Evolutionary conservation across 306 rosid species (phyloP).

Genomic region (Dalbergia oliveri): DNA sequence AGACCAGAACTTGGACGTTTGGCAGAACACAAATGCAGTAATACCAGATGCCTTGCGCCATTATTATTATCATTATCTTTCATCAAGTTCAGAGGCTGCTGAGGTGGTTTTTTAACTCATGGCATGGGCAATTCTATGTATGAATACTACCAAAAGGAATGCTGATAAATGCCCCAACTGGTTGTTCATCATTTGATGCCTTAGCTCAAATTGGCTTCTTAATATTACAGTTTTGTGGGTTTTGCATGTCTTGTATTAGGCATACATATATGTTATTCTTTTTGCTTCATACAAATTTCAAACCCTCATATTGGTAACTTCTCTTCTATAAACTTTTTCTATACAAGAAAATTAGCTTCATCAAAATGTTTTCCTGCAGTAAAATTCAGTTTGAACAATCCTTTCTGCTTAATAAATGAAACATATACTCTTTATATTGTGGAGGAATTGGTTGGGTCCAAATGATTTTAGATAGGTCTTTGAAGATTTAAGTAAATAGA

Average conservation of each 20-base stretch:
- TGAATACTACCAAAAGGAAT: too few species aligned
- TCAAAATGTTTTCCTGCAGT: not conserved
- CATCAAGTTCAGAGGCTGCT: constrained; percentile 79
- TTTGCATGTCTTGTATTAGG: constrained; percentile 6
- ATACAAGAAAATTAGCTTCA: not conserved
- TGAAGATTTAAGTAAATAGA: constrained; percentile 10
- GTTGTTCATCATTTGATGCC: not conserved
- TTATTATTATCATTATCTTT: constrained; percentile 88
- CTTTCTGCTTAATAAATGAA: constrained; percentile 2
- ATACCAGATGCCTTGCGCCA: constrained; percentile 94
- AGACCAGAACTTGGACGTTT: constrained; percentile 74
- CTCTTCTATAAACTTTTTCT: not conserved
- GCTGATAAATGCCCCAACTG: constrained; percentile 5
- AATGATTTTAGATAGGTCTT: not conserved
- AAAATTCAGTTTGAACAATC: constrained; percentile 5
- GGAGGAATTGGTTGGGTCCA: not conserved
- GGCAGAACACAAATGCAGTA: constrained; percentile 71
- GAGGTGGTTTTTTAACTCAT: constrained; percentile 67
- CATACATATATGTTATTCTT: constrained; percentile 8
- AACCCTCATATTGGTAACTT: not conserved
- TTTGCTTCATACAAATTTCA: not conserved
- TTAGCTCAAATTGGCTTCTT: constrained; percentile 4
- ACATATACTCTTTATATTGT: not conserved
- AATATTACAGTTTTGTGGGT: not conserved
- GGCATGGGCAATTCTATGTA: constrained; percentile 39